These are phyloP conservation scores for Erodium trifolium DNA, from an alignment of 441 rosid genomes.

Conservation along the genomic window DNA sequence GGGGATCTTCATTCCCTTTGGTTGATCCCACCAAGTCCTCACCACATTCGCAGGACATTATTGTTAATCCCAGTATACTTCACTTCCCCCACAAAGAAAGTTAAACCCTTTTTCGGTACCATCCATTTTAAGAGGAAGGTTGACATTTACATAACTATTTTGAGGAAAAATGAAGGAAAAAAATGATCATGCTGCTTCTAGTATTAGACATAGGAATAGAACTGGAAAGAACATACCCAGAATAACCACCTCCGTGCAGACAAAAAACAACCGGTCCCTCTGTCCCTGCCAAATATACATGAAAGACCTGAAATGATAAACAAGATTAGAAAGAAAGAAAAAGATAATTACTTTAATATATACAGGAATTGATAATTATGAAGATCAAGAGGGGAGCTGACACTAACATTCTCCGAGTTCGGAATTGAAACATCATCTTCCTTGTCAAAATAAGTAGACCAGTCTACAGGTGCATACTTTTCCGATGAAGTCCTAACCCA, in stretches of 20 bases:
- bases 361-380: too few relatives aligned
- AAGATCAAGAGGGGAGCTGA: slow-evolving; percentile 6
- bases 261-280: slow-evolving; percentile 83
- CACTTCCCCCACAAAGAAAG: too few relatives aligned
- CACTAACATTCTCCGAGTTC: slow-evolving; percentile 57
- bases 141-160: too few relatives aligned
- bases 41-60: too few relatives aligned
- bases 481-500: slow-evolving; percentile 41
- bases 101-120: too few relatives aligned
- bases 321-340: too few relatives aligned
- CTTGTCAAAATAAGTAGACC: slow-evolving; percentile 57
- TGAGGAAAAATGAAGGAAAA: background rate
- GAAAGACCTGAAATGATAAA: slow-evolving; percentile 73
- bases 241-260: slow-evolving; percentile 94
- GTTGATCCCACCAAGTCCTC: too few relatives aligned
- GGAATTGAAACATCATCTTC: slow-evolving; percentile 68
- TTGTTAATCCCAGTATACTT: too few relatives aligned
- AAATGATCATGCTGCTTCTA: background rate
- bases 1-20: too few relatives aligned
- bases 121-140: too few relatives aligned
- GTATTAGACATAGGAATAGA: background rate
- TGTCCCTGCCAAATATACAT: slow-evolving; percentile 89
- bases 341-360: too few relatives aligned
- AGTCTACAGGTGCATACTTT: slow-evolving; percentile 60
- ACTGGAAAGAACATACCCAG: slow-evolving; percentile 49